phyloP scores from a whole-genome alignment of 1,284 basidiomycete genomes.

The Pholiota adiposa region DNA sequence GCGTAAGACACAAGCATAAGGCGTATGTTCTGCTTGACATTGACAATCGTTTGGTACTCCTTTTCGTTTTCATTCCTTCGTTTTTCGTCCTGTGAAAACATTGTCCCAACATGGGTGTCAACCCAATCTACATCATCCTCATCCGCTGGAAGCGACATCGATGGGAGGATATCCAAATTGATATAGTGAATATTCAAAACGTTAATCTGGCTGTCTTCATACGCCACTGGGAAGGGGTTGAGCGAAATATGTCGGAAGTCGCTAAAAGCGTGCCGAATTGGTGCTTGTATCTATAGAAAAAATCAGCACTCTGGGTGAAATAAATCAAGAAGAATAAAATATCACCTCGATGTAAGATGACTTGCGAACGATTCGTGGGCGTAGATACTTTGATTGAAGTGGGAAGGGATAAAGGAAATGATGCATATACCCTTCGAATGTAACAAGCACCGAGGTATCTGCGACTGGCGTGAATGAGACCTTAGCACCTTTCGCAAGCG shows the following conservation, averaged over 20 bases:
- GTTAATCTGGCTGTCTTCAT: slow-evolving; percentile 22
- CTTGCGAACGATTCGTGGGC: slow-evolving; percentile 51
- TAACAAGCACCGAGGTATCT: slow-evolving; percentile 14
- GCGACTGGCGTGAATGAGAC: slow-evolving; percentile 26
- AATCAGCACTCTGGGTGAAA: neutral
- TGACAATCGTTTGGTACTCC: slow-evolving; percentile 10
- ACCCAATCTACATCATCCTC: slow-evolving; percentile 26
- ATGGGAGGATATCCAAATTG: slow-evolving; percentile 33
- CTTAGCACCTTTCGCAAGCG: slow-evolving; percentile 17
- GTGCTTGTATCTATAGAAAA: slow-evolving; percentile 32
- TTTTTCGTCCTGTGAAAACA: slow-evolving; percentile 26
- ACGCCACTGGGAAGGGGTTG: slow-evolving; percentile 36
- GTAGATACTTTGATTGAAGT: slow-evolving; percentile 36
- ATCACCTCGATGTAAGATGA: slow-evolving; percentile 56
- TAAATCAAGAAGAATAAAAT: neutral
- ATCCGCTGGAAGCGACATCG: neutral
- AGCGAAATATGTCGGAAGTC: slow-evolving; percentile 20
- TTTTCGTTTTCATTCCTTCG: neutral
- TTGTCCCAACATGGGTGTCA: slow-evolving; percentile 19
- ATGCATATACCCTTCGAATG: slow-evolving; percentile 19
- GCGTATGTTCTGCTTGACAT: slow-evolving; percentile 21
- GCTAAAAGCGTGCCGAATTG: slow-evolving; percentile 21
- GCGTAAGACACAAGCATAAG: slow-evolving; percentile 17
- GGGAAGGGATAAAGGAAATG: slow-evolving; percentile 38
- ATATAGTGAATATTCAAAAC: slow-evolving; percentile 43